Evolutionary conservation across 768 basidiomycete species (phyloP), one percentile per base, ranked within the genome.

Genomic region (Xerocomus potaroensis): DNA sequence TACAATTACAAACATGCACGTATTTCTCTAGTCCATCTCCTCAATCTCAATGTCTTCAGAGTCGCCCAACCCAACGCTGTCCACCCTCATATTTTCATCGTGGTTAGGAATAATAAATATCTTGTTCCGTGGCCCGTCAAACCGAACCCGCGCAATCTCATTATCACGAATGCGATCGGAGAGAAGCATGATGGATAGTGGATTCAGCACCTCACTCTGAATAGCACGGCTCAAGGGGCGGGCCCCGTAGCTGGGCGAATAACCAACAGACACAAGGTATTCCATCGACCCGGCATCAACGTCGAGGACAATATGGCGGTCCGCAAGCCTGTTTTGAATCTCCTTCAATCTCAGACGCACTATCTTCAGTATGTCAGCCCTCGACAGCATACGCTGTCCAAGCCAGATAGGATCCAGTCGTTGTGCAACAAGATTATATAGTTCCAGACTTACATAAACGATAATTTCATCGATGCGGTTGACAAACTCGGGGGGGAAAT

Each of bases 401-500:
- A 73, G n/a, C n/a, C n/a, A n/a, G n/a, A n/a, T n/a, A n/a, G n/a
- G 48, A 57, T 53, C 59, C 50, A 51, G 54, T 57, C 2, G 3
- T 41, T 21, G 54, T 22, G 16, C 24, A n/a, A 6, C 4, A 27
- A 45, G 24, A 21, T 27, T 15, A 49, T 7, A 18, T 7, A 16
- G 27, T 21, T 15, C 26, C 18, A 46, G 32, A 66, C 67, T 64
- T 54, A 72, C 70, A 63, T 76, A 94, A 52, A 94, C 79, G 54
- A 91, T 78, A 49, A 86, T 84, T 44, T 87, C 86, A 60, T 95
- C 92, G 32, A 95, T 80, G 51, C 92, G 81, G 67, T 94, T 94
- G 61, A 95, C 70, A 60, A 95, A 90, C 60, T 97, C 93, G 1
- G 93, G 93, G 31, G 89, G 88, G 75, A 95, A 96, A 64, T 92